Conservation (phyloP, 768 basidiomycete genomes). For the Leccinum subgranulosum region DNA sequence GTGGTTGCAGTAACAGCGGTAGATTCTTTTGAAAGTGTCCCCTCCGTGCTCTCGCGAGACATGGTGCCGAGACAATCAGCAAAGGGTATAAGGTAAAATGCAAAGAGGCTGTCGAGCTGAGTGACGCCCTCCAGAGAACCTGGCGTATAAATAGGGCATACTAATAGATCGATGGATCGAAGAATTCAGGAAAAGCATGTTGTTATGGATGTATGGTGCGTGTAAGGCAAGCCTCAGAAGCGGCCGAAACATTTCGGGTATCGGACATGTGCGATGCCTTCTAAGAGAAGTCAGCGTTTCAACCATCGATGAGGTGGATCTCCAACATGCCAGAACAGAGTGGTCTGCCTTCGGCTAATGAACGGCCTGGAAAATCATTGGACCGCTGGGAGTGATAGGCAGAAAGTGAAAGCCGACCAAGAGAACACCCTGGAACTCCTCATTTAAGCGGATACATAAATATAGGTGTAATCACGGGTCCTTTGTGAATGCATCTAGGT, state of each 20-base stretch:
- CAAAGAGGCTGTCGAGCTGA: background rate
- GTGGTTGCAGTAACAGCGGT: background rate
- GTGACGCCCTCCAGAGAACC: background rate
- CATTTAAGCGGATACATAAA: background rate
- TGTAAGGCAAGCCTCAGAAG: background rate
- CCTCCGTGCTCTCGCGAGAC: slow-evolving; percentile 7
- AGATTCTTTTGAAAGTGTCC: background rate
- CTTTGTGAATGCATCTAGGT: background rate
- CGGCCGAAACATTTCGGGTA: background rate
- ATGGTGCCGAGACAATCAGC: slow-evolving; percentile 2
- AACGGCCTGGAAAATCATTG: background rate
- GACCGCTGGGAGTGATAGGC: background rate
- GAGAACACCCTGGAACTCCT: background rate
- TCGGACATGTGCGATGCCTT: background rate
- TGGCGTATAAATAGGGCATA: slow-evolving; percentile 14
- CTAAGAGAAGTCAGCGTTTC: background rate
- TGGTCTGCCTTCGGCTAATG: background rate
- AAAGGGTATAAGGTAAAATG: background rate
- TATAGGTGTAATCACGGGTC: background rate
- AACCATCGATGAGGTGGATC: background rate
- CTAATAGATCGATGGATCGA: slow-evolving; percentile 1
- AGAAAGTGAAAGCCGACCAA: background rate
- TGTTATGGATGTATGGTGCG: background rate
- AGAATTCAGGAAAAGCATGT: slow-evolving; percentile 1
- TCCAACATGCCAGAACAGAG: background rate